A percentile compares a stretch with the other conserved stretches of the same genome.
phyloP scores from a whole-genome alignment of 164 flowering plant species.

The Warburgia ugandensis region DNA sequence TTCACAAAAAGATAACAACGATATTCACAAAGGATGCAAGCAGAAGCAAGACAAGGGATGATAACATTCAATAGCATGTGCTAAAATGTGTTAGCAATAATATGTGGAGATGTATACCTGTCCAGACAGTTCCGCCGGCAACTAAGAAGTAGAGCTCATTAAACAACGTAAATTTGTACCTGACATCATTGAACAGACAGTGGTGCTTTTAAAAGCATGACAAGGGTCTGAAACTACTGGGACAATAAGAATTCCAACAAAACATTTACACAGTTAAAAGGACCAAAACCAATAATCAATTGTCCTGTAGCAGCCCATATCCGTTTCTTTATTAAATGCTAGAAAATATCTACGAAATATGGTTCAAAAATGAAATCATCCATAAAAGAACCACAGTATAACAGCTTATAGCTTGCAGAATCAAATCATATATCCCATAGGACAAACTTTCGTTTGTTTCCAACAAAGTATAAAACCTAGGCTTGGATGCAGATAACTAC shows the following conservation, averaged over 20 bases:
- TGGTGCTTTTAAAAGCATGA: background rate
- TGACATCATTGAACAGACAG: conserved; percentile 25
- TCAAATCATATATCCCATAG: background rate
- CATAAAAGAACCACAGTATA: too few species aligned
- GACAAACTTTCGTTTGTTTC: too few species aligned
- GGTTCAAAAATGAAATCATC: too few species aligned
- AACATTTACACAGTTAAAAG: background rate
- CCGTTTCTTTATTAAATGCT: too few species aligned
- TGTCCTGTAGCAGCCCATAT: too few species aligned
- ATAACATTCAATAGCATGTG: too few species aligned
- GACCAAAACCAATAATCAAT: background rate
- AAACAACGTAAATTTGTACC: conserved; percentile 97
- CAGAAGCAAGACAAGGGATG: too few species aligned
- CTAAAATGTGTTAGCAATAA: too few species aligned
- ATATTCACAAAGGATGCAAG: background rate
- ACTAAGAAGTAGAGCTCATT: conserved; percentile 97
- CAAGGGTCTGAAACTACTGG: background rate
- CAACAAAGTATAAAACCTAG: background rate
- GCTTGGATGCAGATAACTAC: conserved; percentile 25
- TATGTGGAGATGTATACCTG: conserved; percentile 38
- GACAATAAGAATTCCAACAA: background rate
- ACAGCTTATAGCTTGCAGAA: too few species aligned
- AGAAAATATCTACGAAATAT: too few species aligned
- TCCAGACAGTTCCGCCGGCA: conserved; percentile 99
- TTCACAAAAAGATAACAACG: background rate